A percentile compares a stretch with the other conserved stretches of the same genome.
Conservation (phyloP, 2,329 filamentous ascomycete genomes). For the Epichloe elymi region DNA sequence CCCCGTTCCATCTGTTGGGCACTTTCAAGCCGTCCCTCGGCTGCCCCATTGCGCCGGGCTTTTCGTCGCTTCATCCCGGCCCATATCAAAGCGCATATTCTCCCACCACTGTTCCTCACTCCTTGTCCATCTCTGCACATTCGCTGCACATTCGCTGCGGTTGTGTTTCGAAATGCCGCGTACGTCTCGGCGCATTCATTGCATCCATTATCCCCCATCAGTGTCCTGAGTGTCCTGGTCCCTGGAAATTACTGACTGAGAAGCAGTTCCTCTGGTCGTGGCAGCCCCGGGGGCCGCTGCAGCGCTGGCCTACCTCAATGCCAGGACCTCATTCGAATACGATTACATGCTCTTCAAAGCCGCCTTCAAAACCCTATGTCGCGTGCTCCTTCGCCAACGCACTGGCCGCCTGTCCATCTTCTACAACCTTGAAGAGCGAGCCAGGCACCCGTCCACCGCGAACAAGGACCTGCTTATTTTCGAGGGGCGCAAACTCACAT, state of each 20-base stretch:
- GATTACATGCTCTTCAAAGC: constrained; percentile 49
- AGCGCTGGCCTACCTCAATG: constrained; percentile 66
- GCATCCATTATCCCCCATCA: not conserved
- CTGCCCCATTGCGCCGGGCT: not conserved
- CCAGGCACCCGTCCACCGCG: constrained; percentile 36
- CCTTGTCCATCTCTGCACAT: too few species aligned
- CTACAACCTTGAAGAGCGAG: constrained; percentile 59
- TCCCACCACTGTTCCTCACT: not conserved
- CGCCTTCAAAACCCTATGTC: constrained; percentile 31
- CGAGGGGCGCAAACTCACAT: constrained; percentile 57
- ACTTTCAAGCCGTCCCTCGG: too few species aligned
- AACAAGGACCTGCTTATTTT: constrained; percentile 51
- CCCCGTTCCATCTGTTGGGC: too few species aligned
- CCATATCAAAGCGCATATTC: not conserved
- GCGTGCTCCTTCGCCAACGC: constrained; percentile 33
- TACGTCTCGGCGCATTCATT: not conserved
- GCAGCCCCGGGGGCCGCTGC: constrained; percentile 51
- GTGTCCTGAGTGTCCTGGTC: not conserved
- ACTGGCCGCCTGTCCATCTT: constrained; percentile 56
- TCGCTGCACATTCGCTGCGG: not conserved
- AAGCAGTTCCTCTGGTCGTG: constrained; percentile 36
- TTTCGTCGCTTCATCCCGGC: not conserved
- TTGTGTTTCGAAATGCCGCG: not conserved
- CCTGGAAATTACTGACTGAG: not conserved
- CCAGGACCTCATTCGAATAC: constrained; percentile 51